Evolutionary conservation across 129 eudicot species (phyloP).

Genomic region (Rutidosis leptorrhynchoides): DNA sequence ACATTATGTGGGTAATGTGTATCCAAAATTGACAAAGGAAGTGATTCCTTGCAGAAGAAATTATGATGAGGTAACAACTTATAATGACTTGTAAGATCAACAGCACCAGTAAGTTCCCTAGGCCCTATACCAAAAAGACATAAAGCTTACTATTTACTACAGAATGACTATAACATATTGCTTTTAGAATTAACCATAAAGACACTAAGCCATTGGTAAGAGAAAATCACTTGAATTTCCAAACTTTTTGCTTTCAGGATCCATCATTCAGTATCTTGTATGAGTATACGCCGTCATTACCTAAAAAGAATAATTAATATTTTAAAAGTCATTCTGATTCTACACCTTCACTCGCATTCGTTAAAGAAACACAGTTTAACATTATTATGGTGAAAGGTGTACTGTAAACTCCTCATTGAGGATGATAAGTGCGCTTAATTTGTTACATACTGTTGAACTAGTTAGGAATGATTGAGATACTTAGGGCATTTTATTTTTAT

Average conservation of each 20-base stretch:
- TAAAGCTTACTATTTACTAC: not conserved
- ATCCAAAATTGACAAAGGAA: conserved; percentile 50
- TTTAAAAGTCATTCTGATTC: not conserved
- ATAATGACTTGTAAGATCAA: conserved; percentile 62
- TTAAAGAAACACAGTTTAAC: conserved; percentile 31
- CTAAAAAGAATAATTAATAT: conserved; percentile 20
- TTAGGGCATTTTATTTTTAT: not conserved
- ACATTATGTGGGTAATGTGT: conserved; percentile 60
- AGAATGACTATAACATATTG: not conserved
- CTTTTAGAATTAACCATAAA: not conserved
- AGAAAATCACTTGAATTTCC: not conserved
- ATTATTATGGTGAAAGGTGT: conserved; percentile 32
- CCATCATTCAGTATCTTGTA: conserved; percentile 62
- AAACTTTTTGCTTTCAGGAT: conserved; percentile 77
- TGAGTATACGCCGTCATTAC: conserved; percentile 45
- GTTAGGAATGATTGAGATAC: not conserved
- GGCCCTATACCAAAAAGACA: conserved; percentile 42
- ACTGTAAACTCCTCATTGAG: conserved; percentile 25
- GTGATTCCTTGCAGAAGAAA: conserved; percentile 69
- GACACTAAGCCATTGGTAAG: not conserved
- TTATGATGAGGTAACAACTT: conserved; percentile 56
- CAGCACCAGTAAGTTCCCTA: conserved; percentile 63
- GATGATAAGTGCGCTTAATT: not conserved
- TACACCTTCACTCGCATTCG: no score
- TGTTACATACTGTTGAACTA: not conserved